Evolutionary conservation across 129 eudicot genomes (phyloP).

Genomic region (Erigeron canadensis): DNA sequence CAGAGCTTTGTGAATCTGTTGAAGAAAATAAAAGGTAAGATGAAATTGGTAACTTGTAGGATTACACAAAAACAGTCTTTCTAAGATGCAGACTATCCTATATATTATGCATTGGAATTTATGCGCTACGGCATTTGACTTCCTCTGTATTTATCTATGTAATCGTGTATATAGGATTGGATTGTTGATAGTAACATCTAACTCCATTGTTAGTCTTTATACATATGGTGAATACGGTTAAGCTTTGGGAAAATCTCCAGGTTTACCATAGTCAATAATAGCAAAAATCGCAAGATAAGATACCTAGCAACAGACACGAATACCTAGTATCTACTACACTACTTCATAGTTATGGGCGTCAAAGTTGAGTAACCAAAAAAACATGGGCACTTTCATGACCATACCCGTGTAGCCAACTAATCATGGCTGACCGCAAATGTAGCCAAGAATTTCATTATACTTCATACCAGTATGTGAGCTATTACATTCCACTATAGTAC

Average conservation of each 20-base stretch:
- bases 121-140: too few relatives aligned
- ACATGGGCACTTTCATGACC: background rate
- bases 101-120: too few relatives aligned
- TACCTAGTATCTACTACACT: background rate
- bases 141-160: too few relatives aligned
- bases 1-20: slow-evolving; percentile 69
- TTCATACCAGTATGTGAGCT: too few relatives aligned
- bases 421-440: background rate
- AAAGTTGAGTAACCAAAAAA: background rate
- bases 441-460: background rate
- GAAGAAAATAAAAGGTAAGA: slow-evolving; percentile 1
- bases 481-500: too few relatives aligned
- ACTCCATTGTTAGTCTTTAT: too few relatives aligned
- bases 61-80: background rate
- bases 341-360: background rate
- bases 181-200: too few relatives aligned
- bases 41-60: background rate
- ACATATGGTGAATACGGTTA: too few relatives aligned
- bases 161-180: too few relatives aligned
- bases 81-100: background rate
- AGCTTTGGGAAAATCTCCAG: too few relatives aligned
- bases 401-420: background rate
- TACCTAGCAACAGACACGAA: background rate
- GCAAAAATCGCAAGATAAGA: background rate
- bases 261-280: background rate